phyloP scores from a whole-genome alignment of 768 basidiomycete genomes.

The Agaricus bisporus region DNA sequence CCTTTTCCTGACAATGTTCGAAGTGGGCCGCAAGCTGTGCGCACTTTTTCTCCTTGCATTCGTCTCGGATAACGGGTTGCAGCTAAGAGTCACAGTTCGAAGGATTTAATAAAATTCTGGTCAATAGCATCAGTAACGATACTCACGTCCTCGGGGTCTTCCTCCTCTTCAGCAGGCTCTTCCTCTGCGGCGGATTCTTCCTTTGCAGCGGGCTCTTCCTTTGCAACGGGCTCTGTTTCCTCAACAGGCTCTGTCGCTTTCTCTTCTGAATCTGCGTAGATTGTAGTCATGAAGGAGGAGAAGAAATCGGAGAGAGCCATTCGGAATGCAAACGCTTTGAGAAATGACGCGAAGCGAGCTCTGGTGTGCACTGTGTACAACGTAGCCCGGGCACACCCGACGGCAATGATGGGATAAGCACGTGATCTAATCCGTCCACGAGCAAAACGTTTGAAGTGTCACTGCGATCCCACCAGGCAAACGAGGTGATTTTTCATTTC shows the following conservation, averaged over 20 bases:
- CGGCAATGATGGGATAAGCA: not conserved
- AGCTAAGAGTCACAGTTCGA: conserved; percentile 31
- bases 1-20: conserved; percentile 86
- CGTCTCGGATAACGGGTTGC: conserved; percentile 67
- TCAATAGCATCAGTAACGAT: not conserved
- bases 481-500: too few species aligned
- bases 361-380: not conserved
- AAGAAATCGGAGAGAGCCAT: conserved; percentile 24
- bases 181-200: conserved; percentile 24
- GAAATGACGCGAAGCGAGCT: not conserved
- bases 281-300: conserved; percentile 38
- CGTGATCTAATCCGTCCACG: not conserved
- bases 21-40: conserved; percentile 73
- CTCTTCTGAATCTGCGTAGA: conserved; percentile 40
- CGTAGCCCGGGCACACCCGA: not conserved
- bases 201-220: conserved; percentile 23
- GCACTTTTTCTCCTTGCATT: conserved; percentile 69
- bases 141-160: conserved; percentile 78
- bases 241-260: conserved; percentile 40
- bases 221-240: conserved; percentile 25
- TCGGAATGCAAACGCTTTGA: not conserved
- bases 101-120: not conserved
- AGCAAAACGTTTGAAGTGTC: not conserved
- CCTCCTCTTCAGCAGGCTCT: conserved; percentile 22
- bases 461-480: too few species aligned